These are phyloP conservation scores for Arachis stenosperma DNA, from an alignment of 306 rosid genomes.

Conservation along the genomic window DNA sequence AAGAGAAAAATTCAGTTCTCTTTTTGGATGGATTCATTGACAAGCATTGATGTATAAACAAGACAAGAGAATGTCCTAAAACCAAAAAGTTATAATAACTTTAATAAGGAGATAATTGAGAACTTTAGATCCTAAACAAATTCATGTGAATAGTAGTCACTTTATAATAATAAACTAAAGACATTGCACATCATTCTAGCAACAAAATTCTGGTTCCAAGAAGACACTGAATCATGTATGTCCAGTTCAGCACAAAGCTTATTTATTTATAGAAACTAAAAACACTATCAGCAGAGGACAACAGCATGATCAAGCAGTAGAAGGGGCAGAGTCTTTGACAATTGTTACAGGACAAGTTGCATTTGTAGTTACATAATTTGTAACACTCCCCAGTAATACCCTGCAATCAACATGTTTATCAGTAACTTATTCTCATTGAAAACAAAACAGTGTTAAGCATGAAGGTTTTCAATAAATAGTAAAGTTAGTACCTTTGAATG, in stretches of 20 bases:
- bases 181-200: too few species aligned
- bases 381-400: conserved; percentile 66
- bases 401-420: conserved; percentile 34
- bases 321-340: conserved; percentile 43
- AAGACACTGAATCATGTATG: conserved; percentile 3
- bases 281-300: conserved; percentile 26
- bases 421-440: not conserved
- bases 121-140: too few species aligned
- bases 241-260: conserved; percentile 25
- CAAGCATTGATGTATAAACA: not conserved
- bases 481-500: conserved; percentile 47
- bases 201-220: not conserved
- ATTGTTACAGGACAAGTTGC: conserved; percentile 56
- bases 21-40: not conserved
- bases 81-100: not conserved
- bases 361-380: conserved; percentile 50
- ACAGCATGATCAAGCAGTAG: conserved; percentile 30
- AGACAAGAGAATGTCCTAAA: not conserved
- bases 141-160: too few species aligned
- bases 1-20: too few species aligned
- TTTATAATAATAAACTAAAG: too few species aligned
- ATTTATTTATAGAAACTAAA: not conserved
- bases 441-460: too few species aligned
- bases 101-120: too few species aligned
- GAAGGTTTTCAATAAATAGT: too few species aligned